Conservation (phyloP, 306 rosid genomes). For the Hylodesmum podocarpum region DNA sequence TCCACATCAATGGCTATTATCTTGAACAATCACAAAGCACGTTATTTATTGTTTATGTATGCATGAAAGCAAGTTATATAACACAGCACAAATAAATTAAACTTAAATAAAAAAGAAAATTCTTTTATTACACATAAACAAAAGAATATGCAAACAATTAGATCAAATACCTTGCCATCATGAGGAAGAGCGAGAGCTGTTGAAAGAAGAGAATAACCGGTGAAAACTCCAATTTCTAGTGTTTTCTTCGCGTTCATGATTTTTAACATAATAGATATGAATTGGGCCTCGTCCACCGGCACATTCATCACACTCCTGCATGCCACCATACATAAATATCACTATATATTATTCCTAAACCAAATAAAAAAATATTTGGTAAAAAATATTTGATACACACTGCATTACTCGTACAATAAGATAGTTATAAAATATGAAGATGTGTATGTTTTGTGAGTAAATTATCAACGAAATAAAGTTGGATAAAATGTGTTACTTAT, state of each 20-base stretch:
- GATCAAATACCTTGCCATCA: conserved; percentile 50
- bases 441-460: too few relatives aligned
- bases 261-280: conserved; percentile 53
- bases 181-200: conserved; percentile 62
- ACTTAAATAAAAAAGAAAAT: too few relatives aligned
- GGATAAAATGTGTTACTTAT: too few relatives aligned
- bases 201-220: conserved; percentile 70
- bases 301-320: conserved; percentile 56
- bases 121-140: too few relatives aligned
- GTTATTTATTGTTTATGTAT: not conserved
- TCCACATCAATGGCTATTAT: conserved; percentile 48
- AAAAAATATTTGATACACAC: too few relatives aligned
- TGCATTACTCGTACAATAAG: too few relatives aligned
- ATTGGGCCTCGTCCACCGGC: conserved; percentile 53
- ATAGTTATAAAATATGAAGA: too few relatives aligned
- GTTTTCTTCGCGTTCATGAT: conserved; percentile 62
- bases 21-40: conserved; percentile 1
- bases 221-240: conserved; percentile 60
- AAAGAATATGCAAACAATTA: too few relatives aligned
- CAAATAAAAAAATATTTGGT: too few relatives aligned
- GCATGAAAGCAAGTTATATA: not conserved
- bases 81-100: too few relatives aligned
- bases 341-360: too few relatives aligned
- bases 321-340: not conserved
- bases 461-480: too few relatives aligned